Evolutionary conservation across 495 filamentous ascomycete species (phyloP), one percentile per base, ranked within the genome.

Genomic region (Aspergillus leporis): DNA sequence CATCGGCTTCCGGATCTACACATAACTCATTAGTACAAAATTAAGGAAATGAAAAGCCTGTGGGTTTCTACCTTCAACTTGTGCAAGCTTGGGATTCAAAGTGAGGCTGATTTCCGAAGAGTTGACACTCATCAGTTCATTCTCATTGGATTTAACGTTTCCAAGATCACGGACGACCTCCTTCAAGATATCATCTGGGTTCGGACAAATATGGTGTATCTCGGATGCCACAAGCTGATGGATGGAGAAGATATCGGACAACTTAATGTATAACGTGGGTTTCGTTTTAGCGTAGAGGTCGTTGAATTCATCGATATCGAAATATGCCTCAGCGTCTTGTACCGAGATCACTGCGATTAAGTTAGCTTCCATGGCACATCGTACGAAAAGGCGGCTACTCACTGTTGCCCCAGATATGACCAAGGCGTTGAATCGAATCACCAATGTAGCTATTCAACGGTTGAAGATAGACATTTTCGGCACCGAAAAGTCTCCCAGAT

Each of bases 251-350:
- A 99, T 91, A 71, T 99, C 94, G 16, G 89, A 84, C 87, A 98
- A 92, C 74, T 99, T 99, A 74, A 99, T 96, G 77, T 97, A 99
- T 19, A 99, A 79, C 3, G 93, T 98, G 3, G 94, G 94, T 67
- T 96, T 96, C 52, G 90, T 93, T 66, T 93, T 91, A 49, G 93
- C 88, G 66, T 97, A 98, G 25, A 98, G 83, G 66, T 99, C 94
- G 63, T 97, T 97, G 81, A 93, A 98, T 62, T 97, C 93, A 68
- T 98, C 94, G 68, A 98, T 97, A 69, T 97, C 95, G 70, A 97
- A 98, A 21, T 93, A 92, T 47, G 84, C 82, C 69, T 98, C 95
- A 3, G 90, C 88, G 64, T 91, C 87, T 48, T 89, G 88, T 19
- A 98, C 87, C 13, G 86, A 85, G 58, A 98, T 90, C 65, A 99